Percentiles rank a stretch among this genome's conserved stretches.
Conservation (phyloP, 768 basidiomycete genomes). For the Xerocomus brunneocitrinus region DNA sequence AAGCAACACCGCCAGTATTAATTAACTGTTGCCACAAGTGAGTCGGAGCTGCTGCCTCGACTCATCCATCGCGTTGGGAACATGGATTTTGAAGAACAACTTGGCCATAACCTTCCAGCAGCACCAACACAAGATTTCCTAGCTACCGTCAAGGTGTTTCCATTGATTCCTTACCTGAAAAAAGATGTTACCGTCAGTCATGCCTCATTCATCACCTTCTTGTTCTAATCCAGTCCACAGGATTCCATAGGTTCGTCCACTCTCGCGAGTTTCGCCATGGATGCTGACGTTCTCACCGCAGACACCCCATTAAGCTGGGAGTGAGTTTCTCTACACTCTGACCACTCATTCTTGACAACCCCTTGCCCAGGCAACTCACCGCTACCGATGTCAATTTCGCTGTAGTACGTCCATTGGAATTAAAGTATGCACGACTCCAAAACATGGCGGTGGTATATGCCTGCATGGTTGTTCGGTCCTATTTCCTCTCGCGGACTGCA, state of each 20-base stretch:
- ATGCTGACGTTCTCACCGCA: constrained; percentile 21
- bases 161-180: constrained; percentile 70
- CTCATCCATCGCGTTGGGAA: constrained; percentile 2
- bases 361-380: constrained; percentile 59
- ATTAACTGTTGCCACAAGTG: not conserved
- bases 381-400: constrained; percentile 81
- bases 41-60: not conserved
- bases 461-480: constrained; percentile 71
- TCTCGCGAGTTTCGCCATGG: too few species aligned
- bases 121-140: constrained; percentile 56
- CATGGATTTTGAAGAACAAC: constrained; percentile 35
- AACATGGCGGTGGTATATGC: constrained; percentile 75
- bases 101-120: constrained; percentile 30
- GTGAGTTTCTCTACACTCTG: constrained; percentile 39
- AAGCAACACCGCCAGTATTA: not conserved
- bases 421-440: constrained; percentile 71
- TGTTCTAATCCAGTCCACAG: constrained; percentile 15
- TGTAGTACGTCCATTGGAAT: constrained; percentile 70
- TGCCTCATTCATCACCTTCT: constrained; percentile 10
- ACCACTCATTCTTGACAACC: constrained; percentile 1
- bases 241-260: constrained; percentile 25
- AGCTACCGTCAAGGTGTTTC: constrained; percentile 69
- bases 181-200: constrained; percentile 61
- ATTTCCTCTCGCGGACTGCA: constrained; percentile 68
- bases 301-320: constrained; percentile 78